Base-by-base conservation (phyloP, 2,329 filamentous ascomycete species). In the Drechslerella coelobrocha region DNA sequence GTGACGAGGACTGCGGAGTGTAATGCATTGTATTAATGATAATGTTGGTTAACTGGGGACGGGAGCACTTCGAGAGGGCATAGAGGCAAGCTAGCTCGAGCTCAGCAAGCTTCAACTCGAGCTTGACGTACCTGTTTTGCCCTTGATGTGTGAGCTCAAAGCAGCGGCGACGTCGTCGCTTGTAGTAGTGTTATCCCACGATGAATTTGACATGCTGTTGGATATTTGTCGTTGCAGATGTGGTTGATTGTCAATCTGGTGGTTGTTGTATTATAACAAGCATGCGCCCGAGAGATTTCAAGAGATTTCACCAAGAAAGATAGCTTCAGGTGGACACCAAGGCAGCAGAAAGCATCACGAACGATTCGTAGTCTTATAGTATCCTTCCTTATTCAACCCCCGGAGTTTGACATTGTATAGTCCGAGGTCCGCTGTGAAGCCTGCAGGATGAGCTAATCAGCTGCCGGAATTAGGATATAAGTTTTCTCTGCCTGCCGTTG, bases 1-100 rank as follows among this genome's bases (percentile, higher is more conserved):
- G 81, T 82, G 1, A 79, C 78, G 41, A 83, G 77, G 54, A 82
- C 63, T 73, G 41, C 21, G 14, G 10, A 19, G 3, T 6, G 12
- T 2, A 9, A 12, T 8, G 24, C 37, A 29, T 48, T 27, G 1
- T 48, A 27, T 2, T 43, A 31, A 17, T 9, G n/a, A 34, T 48
- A 6, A 2, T 51, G 39, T 26, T 14, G 48, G 34, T 23, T 1
- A 23, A 27, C 6, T 31, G 17, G 9, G 29, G 21, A 37, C 1
- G 21, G 17, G n/a, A 29, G 23, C 27, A n/a, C 3, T 23, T n/a
- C 50, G 34, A 43, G 4, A 10, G 34, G 21, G 9, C 17, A 48
- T n/a, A n/a, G n/a, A n/a, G n/a, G n/a, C n/a, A n/a, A n/a, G n/a
- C n/a, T n/a, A n/a, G n/a, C n/a, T n/a, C n/a, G n/a, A n/a, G n/a